These are phyloP conservation scores for Globisporangium rhizosaccharum DNA, from an alignment of 352 stramenopile genomes.

Conservation along the genomic window DNA sequence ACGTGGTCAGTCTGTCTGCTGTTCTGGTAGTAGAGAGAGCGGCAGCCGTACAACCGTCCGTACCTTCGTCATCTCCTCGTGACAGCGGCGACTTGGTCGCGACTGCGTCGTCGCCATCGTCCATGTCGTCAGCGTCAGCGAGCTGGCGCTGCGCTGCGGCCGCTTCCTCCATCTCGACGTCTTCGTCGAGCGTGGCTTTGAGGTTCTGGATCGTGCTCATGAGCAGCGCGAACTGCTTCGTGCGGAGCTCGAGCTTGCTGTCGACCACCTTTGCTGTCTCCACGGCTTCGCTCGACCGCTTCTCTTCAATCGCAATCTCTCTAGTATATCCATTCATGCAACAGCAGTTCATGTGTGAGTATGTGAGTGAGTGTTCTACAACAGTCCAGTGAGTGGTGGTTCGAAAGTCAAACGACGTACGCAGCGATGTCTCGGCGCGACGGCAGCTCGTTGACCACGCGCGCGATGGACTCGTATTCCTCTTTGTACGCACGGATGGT, in stretches of 20 bases:
- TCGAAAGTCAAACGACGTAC: slow-evolving; percentile 19
- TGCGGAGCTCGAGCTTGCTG: slow-evolving; percentile 54
- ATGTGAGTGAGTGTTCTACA: background rate
- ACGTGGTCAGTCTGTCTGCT: no score
- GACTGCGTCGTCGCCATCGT: slow-evolving; percentile 19
- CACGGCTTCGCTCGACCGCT: slow-evolving; percentile 47
- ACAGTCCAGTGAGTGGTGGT: background rate
- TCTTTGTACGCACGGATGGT: slow-evolving; percentile 81
- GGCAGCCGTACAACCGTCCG: background rate
- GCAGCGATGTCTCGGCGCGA: slow-evolving; percentile 52
- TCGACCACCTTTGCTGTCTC: slow-evolving; percentile 51
- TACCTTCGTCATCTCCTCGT: slow-evolving; percentile 2
- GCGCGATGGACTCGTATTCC: slow-evolving; percentile 83
- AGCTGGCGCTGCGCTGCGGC: slow-evolving; percentile 35
- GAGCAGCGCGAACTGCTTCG: slow-evolving; percentile 78
- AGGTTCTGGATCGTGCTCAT: slow-evolving; percentile 85
- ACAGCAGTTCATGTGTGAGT: background rate
- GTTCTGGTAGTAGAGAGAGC: background rate
- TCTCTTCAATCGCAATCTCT: slow-evolving; percentile 56
- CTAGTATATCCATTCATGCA: slow-evolving; percentile 9
- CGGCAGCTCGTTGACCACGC: slow-evolving; percentile 78
- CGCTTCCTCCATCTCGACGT: slow-evolving; percentile 56
- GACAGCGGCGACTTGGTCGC: slow-evolving; percentile 10
- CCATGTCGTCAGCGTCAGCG: slow-evolving; percentile 55
- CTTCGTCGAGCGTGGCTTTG: slow-evolving; percentile 71